Percentiles rank a stretch among this genome's conserved stretches.
Conservation (phyloP, 148 eudicot species). For the Vaccinium vitisidaea region DNA sequence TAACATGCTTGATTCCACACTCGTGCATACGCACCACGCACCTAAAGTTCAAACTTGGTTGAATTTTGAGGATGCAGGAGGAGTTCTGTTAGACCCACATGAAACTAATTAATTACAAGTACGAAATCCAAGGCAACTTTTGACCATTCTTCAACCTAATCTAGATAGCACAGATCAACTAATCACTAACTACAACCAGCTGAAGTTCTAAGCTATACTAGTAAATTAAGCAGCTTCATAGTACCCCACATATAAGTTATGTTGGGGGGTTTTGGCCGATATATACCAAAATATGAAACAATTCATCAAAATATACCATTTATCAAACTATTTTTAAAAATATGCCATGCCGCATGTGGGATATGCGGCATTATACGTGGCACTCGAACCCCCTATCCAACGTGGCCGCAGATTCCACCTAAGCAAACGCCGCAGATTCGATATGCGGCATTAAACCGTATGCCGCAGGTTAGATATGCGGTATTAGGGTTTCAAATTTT, state of each 20-base stretch:
- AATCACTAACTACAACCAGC: background rate
- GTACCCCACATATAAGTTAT: background rate
- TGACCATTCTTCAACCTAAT: slow-evolving; percentile 13
- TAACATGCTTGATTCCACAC: background rate
- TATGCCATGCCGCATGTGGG: too few species aligned
- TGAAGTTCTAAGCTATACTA: background rate
- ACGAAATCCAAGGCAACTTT: background rate
- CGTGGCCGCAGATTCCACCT: too few species aligned
- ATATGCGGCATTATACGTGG: too few species aligned
- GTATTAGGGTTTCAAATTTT: too few species aligned
- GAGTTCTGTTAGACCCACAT: background rate
- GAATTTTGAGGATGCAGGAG: slow-evolving; percentile 5
- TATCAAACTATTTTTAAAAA: too few species aligned
- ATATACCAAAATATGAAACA: too few species aligned
- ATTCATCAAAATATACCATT: too few species aligned
- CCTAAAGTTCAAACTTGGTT: slow-evolving; percentile 9
- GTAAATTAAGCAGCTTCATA: background rate
- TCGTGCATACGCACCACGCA: background rate
- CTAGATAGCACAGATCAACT: slow-evolving; percentile 17
- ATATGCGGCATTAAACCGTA: too few species aligned
- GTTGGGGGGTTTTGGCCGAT: too few species aligned
- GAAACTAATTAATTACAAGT: background rate
- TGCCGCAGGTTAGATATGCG: too few species aligned
- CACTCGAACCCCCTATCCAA: too few species aligned
- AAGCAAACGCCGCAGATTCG: too few species aligned